Conservation (phyloP, 345 rosid species). For the Moringa oleifera region DNA sequence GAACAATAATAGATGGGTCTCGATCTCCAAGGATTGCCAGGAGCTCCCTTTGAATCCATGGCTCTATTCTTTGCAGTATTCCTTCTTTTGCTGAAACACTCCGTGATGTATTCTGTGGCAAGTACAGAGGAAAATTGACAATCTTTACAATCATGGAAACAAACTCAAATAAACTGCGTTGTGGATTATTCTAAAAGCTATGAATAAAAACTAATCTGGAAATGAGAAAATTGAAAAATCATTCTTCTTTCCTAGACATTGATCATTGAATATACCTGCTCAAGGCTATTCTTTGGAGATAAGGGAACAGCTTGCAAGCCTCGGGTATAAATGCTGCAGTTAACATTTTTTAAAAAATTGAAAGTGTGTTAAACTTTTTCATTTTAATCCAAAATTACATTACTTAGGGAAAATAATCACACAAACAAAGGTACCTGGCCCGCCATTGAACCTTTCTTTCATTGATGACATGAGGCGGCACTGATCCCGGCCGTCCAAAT, state of each 20-base stretch:
- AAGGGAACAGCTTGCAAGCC: conserved; percentile 43
- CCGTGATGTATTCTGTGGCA: conserved; percentile 25
- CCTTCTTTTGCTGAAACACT: conserved; percentile 31
- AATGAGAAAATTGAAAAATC: no score
- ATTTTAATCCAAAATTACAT: background rate
- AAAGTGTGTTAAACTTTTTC: no score
- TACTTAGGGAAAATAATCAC: background rate
- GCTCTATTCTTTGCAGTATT: conserved; percentile 38
- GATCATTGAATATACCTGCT: conserved; percentile 26
- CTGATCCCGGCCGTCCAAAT: conserved; percentile 54
- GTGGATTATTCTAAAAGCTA: no score
- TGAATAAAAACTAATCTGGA: no score
- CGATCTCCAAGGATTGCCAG: conserved; percentile 60
- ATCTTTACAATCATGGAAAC: background rate
- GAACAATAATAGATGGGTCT: conserved; percentile 65
- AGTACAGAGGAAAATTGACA: background rate
- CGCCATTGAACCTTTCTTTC: conserved; percentile 71
- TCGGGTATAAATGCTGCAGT: background rate
- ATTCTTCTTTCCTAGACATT: no score
- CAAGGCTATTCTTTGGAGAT: conserved; percentile 24
- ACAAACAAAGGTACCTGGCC: conserved; percentile 45
- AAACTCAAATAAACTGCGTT: background rate
- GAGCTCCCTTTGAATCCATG: conserved; percentile 80
- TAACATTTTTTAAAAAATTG: no score
- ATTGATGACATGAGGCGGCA: conserved; percentile 34